Conservation (phyloP, 805 yeast genomes). For the Debaryomyces maramus region DNA sequence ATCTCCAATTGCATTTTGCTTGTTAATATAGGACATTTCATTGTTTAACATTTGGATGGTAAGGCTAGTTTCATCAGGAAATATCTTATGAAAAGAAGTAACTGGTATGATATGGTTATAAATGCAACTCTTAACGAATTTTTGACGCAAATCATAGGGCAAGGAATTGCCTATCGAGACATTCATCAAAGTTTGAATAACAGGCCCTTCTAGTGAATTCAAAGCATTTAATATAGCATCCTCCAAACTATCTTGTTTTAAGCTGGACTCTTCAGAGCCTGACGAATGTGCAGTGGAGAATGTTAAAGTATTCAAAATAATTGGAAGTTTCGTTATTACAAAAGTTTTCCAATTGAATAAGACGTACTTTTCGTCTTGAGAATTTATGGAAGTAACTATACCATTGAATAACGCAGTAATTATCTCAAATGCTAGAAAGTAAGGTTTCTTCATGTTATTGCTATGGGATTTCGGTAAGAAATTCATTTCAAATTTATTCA, state of each 20-base stretch:
- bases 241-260: constrained; percentile 15
- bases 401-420: constrained; percentile 23
- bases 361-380: constrained; percentile 24
- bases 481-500: constrained; percentile 12
- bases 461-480: constrained; percentile 6
- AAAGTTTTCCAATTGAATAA: constrained; percentile 37
- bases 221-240: constrained; percentile 17
- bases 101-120: constrained; percentile 27
- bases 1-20: constrained; percentile 19
- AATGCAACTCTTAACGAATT: constrained; percentile 31
- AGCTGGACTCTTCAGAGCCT: not conserved
- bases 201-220: constrained; percentile 13
- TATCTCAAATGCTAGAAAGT: constrained; percentile 17
- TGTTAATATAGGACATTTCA: constrained; percentile 26
- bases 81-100: constrained; percentile 24
- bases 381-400: constrained; percentile 14
- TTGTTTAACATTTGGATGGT: constrained; percentile 25
- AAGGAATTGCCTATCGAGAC: constrained; percentile 8
- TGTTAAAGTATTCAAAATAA: constrained; percentile 20
- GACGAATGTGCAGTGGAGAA: constrained; percentile 1
- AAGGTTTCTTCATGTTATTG: constrained; percentile 12
- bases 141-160: constrained; percentile 24
- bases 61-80: constrained; percentile 27
- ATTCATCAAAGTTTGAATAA: constrained; percentile 10
- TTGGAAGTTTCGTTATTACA: constrained; percentile 29